Conservation (phyloP, 2,329 filamentous ascomycete genomes). For the Rhynchosporium secalis region DNA sequence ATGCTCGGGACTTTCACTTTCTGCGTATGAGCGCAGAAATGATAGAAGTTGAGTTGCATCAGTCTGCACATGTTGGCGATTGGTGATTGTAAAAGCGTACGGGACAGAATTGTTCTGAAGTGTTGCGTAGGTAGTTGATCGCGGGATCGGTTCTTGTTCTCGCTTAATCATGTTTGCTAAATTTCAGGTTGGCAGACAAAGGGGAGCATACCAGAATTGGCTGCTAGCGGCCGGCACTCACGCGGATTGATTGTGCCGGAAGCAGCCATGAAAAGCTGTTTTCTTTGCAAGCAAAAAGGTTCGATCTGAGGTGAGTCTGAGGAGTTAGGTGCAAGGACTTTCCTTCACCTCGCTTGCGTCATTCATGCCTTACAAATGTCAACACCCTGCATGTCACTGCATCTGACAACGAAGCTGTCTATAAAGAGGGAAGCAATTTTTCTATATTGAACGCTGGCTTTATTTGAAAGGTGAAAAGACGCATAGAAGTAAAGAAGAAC, state of each 20-base stretch:
- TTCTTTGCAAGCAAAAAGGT: not conserved
- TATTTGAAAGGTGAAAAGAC: no score
- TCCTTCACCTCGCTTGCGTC: no score
- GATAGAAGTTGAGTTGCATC: slow-evolving; percentile 14
- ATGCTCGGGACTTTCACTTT: slow-evolving; percentile 1
- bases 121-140: not conserved
- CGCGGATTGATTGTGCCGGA: not conserved
- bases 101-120: not conserved
- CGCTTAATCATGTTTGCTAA: not conserved
- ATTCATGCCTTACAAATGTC: no score
- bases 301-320: no score
- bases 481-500: no score
- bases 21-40: slow-evolving; percentile 13
- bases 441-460: no score
- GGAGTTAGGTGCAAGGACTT: no score
- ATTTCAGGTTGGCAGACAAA: not conserved
- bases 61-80: slow-evolving; percentile 10
- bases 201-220: not conserved
- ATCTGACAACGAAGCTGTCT: no score
- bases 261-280: not conserved
- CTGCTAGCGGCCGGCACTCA: not conserved
- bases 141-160: not conserved
- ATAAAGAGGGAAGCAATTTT: no score
- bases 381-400: no score
- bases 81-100: not conserved